Conservation (phyloP, 768 basidiomycete genomes). For the Rickenella mellea region DNA sequence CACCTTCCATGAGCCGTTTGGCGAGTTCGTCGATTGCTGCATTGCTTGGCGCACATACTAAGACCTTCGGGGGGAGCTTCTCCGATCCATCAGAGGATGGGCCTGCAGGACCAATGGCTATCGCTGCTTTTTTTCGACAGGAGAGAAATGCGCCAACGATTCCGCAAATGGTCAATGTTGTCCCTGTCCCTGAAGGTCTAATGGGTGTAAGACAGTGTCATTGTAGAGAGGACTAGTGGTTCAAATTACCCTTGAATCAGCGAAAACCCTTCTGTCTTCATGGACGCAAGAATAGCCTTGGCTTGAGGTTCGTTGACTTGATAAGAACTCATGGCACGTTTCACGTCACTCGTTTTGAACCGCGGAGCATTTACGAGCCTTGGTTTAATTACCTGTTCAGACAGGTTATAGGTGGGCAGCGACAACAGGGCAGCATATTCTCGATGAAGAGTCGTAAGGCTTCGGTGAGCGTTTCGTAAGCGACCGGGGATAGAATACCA, state of each 20-base stretch:
- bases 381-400: slow-evolving; percentile 60
- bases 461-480: slow-evolving; percentile 22
- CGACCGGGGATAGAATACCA: slow-evolving; percentile 2
- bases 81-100: slow-evolving; percentile 23
- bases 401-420: slow-evolving; percentile 75
- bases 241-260: slow-evolving; percentile 83
- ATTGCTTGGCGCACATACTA: slow-evolving; percentile 96
- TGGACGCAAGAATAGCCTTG: slow-evolving; percentile 69
- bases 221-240: neutral
- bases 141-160: slow-evolving; percentile 79
- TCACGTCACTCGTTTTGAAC: slow-evolving; percentile 42
- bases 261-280: slow-evolving; percentile 67
- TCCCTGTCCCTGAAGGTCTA: slow-evolving; percentile 96
- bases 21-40: slow-evolving; percentile 98
- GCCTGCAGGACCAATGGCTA: slow-evolving; percentile 45
- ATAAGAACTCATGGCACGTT: slow-evolving; percentile 57
- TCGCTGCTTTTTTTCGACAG: slow-evolving; percentile 38
- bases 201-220: neutral
- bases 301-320: slow-evolving; percentile 93
- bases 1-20: slow-evolving; percentile 74
- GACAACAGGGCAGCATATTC: slow-evolving; percentile 85
- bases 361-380: slow-evolving; percentile 37
- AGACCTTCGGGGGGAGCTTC: slow-evolving; percentile 58
- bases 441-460: slow-evolving; percentile 83
- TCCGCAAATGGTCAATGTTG: slow-evolving; percentile 95